A percentile compares a stretch with the other conserved stretches of the same genome.
Conservation (phyloP, 2,329 filamentous ascomycete species). For the Neurospora sp. region DNA sequence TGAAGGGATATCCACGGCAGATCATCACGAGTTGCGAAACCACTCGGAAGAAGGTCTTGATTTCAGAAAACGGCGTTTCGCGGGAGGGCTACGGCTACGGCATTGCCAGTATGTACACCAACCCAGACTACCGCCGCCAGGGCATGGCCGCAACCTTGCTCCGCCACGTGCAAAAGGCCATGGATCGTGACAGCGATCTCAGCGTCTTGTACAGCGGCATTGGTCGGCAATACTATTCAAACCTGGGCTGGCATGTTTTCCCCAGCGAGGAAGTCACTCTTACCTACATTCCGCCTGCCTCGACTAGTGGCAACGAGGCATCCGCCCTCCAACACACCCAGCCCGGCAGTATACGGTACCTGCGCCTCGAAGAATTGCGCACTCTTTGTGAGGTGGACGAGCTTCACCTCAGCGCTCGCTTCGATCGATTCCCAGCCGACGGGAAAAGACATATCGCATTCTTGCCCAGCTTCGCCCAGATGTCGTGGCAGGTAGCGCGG, state of each 20-base stretch:
- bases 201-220: slow-evolving; percentile 28
- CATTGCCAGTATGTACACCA: slow-evolving; percentile 28
- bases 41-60: slow-evolving; percentile 19
- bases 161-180: slow-evolving; percentile 21
- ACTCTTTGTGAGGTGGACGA: slow-evolving; percentile 20
- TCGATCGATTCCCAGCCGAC: slow-evolving; percentile 15
- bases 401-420: slow-evolving; percentile 18
- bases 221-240: slow-evolving; percentile 23
- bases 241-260: slow-evolving; percentile 26
- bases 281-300: slow-evolving; percentile 13
- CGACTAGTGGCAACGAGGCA: neutral
- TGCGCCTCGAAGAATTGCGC: slow-evolving; percentile 16
- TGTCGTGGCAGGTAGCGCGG: slow-evolving; percentile 25
- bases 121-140: slow-evolving; percentile 22
- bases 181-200: slow-evolving; percentile 25
- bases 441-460: slow-evolving; percentile 25
- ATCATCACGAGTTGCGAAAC: slow-evolving; percentile 27
- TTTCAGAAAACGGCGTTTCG: slow-evolving; percentile 16
- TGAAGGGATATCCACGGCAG: slow-evolving; percentile 18
- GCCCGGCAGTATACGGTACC: slow-evolving; percentile 15
- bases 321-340: slow-evolving; percentile 11
- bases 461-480: slow-evolving; percentile 21
- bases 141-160: slow-evolving; percentile 29
- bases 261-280: slow-evolving; percentile 25
- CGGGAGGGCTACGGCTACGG: slow-evolving; percentile 21